A percentile compares a stretch with the other conserved stretches of the same genome.
These are phyloP conservation scores for Talaromyces albobiverticillius DNA, from an alignment of 2,329 filamentous ascomycete species.

Conservation along the genomic window DNA sequence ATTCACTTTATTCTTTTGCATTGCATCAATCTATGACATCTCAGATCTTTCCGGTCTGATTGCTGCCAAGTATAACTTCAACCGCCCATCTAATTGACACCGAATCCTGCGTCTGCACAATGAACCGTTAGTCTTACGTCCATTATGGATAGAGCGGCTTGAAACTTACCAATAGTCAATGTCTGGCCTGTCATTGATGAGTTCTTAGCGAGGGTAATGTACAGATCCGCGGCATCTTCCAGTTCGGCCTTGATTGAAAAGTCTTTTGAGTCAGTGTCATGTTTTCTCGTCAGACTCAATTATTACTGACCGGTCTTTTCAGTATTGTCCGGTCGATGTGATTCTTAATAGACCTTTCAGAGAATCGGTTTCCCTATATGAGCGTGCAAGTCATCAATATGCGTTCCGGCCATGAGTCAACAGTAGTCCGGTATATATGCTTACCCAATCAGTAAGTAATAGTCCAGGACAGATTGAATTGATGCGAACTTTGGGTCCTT, in stretches of 20 bases:
- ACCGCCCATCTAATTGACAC: slow-evolving; percentile 1
- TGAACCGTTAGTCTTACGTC: background rate
- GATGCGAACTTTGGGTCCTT: slow-evolving; percentile 61
- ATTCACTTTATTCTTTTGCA: background rate
- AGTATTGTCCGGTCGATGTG: slow-evolving; percentile 58
- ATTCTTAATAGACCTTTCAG: slow-evolving; percentile 54
- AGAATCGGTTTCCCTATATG: slow-evolving; percentile 55
- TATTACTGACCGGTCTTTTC: slow-evolving; percentile 50
- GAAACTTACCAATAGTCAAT: slow-evolving; percentile 40
- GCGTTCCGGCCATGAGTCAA: background rate
- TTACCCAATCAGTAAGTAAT: slow-evolving; percentile 66
- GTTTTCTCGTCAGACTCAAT: background rate
- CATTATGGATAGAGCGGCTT: background rate
- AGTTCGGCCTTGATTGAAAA: slow-evolving; percentile 33
- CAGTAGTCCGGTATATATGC: slow-evolving; percentile 12
- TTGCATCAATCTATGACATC: background rate
- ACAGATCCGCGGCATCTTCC: slow-evolving; percentile 42
- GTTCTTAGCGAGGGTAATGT: slow-evolving; percentile 41
- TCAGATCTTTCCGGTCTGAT: background rate
- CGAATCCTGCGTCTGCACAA: slow-evolving; percentile 4
- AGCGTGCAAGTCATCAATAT: slow-evolving; percentile 4
- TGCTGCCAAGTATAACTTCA: background rate
- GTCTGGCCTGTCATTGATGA: slow-evolving; percentile 46
- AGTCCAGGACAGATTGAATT: slow-evolving; percentile 65
- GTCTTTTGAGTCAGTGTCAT: background rate